A percentile compares a stretch with the other conserved stretches of the same genome.
phyloP scores from a whole-genome alignment of 441 rosid species.

The Codiaeum variegatum region DNA sequence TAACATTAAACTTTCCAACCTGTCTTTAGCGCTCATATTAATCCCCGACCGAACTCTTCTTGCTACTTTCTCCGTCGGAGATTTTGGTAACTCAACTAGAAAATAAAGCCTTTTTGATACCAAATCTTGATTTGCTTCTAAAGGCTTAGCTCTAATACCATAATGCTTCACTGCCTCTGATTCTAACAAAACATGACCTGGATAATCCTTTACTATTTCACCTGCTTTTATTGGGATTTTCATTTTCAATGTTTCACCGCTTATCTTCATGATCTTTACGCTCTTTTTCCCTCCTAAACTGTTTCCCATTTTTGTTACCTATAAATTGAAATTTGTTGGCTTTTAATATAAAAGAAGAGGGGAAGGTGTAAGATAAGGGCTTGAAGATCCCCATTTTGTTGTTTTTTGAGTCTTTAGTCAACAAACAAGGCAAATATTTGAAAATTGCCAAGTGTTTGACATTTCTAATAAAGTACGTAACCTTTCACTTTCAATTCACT shows the following conservation, averaged over 20 bases:
- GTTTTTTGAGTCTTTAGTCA: slow-evolving; percentile 29
- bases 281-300: slow-evolving; percentile 57
- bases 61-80: slow-evolving; percentile 35
- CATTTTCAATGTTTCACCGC: slow-evolving; percentile 73
- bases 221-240: slow-evolving; percentile 79
- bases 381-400: not conserved
- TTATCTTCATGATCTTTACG: slow-evolving; percentile 72
- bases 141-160: slow-evolving; percentile 72
- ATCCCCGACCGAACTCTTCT: slow-evolving; percentile 79
- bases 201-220: slow-evolving; percentile 55
- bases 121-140: slow-evolving; percentile 48
- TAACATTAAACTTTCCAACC: slow-evolving; percentile 76
- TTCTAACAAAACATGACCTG: slow-evolving; percentile 68
- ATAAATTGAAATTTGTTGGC: not conserved
- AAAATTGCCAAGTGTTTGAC: slow-evolving; percentile 28
- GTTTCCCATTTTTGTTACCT: too few species aligned
- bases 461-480: slow-evolving; percentile 10
- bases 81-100: slow-evolving; percentile 64
- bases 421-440: slow-evolving; percentile 42
- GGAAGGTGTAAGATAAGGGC: slow-evolving; percentile 28
- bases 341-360: not conserved
- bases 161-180: slow-evolving; percentile 79
- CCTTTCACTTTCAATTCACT: slow-evolving; percentile 26
- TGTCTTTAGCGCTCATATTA: slow-evolving; percentile 73
- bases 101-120: slow-evolving; percentile 73